Evolutionary conservation across 2,329 filamentous ascomycete genomes (phyloP).

Genomic region (Epicoccum sorghinum): DNA sequence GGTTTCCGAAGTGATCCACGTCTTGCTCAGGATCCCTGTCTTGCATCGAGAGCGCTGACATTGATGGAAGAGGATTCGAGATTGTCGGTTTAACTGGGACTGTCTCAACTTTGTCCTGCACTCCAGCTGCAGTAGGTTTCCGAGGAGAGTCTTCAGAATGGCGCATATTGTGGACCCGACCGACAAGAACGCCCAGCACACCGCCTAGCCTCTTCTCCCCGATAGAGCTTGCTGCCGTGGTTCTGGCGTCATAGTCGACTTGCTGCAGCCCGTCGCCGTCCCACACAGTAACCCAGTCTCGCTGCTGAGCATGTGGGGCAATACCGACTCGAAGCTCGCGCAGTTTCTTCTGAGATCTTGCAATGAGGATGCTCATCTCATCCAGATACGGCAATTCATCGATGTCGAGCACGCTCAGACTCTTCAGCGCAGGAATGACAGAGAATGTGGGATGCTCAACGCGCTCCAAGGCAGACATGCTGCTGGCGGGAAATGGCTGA

Average conservation of each 20-base stretch:
- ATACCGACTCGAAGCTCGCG: constrained; percentile 77
- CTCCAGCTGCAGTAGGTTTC: constrained; percentile 6
- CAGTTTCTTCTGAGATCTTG: constrained; percentile 69
- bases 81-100: constrained; percentile 27
- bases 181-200: constrained; percentile 71
- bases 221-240: constrained; percentile 58
- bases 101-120: constrained; percentile 23
- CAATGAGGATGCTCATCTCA: constrained; percentile 79
- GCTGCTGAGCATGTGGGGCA: constrained; percentile 59
- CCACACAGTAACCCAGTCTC: constrained; percentile 67
- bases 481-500: constrained; percentile 34
- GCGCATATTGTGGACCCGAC: constrained; percentile 67
- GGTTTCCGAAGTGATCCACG: constrained; percentile 36
- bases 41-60: constrained; percentile 27
- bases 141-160: constrained; percentile 37
- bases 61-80: constrained; percentile 24
- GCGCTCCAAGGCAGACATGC: constrained; percentile 51
- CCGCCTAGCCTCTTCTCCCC: constrained; percentile 70
- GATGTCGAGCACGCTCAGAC: constrained; percentile 77
- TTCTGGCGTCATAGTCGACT: constrained; percentile 64
- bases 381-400: constrained; percentile 84
- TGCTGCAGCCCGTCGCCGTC: constrained; percentile 68
- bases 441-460: constrained; percentile 84
- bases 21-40: constrained; percentile 40
- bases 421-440: constrained; percentile 74